These are phyloP conservation scores for Schwanniomyces pseudopolymorphus DNA, from an alignment of 805 yeast genomes.

Conservation along the genomic window DNA sequence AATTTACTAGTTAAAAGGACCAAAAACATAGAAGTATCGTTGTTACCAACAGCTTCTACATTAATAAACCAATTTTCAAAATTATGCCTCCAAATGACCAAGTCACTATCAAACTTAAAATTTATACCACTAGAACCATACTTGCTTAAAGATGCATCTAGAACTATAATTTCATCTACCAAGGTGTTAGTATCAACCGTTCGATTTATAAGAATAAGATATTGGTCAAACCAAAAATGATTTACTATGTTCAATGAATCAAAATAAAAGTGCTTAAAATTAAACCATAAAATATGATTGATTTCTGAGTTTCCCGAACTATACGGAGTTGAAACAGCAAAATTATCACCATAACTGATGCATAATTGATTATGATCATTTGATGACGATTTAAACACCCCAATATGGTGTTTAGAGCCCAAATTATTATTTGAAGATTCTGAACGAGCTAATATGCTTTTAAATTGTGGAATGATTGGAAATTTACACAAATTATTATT, in stretches of 20 bases:
- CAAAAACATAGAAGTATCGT: conserved; percentile 9
- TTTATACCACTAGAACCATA: conserved; percentile 31
- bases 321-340: conserved; percentile 31
- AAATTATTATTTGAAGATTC: conserved; percentile 20
- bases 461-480: conserved; percentile 32
- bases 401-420: conserved; percentile 16
- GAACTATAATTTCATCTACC: conserved; percentile 36
- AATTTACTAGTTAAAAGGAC: conserved; percentile 30
- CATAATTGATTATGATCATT: conserved; percentile 25
- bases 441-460: conserved; percentile 19
- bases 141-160: conserved; percentile 29
- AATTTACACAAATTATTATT: conserved; percentile 19
- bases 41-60: conserved; percentile 13
- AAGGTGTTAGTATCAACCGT: conserved; percentile 6
- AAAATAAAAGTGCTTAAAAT: conserved; percentile 30
- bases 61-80: conserved; percentile 23
- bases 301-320: conserved; percentile 16
- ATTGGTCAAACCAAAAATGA: conserved; percentile 37
- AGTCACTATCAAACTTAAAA: conserved; percentile 37
- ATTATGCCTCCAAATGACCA: conserved; percentile 38
- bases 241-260: conserved; percentile 33
- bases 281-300: conserved; percentile 41
- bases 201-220: conserved; percentile 33
- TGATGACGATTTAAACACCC: conserved; percentile 20
- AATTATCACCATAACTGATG: conserved; percentile 25